These are phyloP conservation scores for Megacollybia marginata DNA, from an alignment of 768 basidiomycete species.

Conservation along the genomic window DNA sequence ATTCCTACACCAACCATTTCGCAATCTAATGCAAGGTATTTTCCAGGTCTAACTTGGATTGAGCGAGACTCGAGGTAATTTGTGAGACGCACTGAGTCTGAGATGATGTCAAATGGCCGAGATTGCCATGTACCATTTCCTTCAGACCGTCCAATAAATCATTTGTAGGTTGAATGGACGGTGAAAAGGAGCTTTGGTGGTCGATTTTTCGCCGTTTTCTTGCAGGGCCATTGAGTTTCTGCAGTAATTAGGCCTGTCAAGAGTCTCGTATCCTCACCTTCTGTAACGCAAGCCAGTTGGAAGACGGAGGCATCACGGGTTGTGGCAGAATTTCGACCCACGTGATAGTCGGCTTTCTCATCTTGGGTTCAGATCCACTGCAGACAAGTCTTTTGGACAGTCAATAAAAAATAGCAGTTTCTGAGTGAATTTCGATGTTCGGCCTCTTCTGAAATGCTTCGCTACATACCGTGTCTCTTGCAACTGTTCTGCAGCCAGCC, in stretches of 20 bases:
- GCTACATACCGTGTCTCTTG: too few species aligned
- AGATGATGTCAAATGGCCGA: neutral
- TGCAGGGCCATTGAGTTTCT: neutral
- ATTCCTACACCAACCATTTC: conserved; percentile 97
- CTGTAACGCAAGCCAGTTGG: conserved; percentile 53
- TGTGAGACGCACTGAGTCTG: neutral
- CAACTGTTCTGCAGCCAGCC: too few species aligned
- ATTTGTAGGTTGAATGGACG: neutral
- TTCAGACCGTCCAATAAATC: neutral
- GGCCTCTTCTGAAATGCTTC: too few species aligned
- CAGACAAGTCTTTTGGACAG: too few species aligned
- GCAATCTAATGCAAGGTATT: conserved; percentile 84
- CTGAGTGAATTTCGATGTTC: too few species aligned
- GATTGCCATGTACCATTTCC: neutral
- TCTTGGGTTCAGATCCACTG: too few species aligned
- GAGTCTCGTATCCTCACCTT: conserved; percentile 30
- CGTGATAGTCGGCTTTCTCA: too few species aligned
- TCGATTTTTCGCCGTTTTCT: conserved; percentile 1
- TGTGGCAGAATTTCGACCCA: too few species aligned
- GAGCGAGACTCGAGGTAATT: neutral
- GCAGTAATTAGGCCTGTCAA: neutral
- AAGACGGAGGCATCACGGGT: conserved; percentile 26
- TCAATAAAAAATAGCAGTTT: too few species aligned
- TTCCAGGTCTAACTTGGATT: conserved; percentile 44
- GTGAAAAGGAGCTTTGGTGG: neutral